Evolutionary conservation across 2,329 filamentous ascomycete genomes (phyloP), one percentile per base, ranked within the genome.

Genomic region (Stagonosporopsis rhizophila): DNA sequence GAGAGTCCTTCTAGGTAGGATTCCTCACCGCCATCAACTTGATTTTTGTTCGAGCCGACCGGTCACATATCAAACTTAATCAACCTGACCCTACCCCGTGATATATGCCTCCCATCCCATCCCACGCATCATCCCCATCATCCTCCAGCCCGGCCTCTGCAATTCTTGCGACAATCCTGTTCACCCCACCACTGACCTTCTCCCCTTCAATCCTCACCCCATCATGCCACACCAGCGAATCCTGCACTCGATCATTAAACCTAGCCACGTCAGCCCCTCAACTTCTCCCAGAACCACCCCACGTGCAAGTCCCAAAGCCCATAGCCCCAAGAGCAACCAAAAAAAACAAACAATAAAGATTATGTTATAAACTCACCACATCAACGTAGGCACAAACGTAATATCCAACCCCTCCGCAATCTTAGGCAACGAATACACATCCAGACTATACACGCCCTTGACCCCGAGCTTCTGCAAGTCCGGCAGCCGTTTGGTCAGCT

Each of bases 171-270:
- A 72, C 54, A 12, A 68, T 65, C 32, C 66, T 58, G 51, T 59
- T 53, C n/a, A 72, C 62, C 2, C 62, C 67, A 28, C 44, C 59
- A 32, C 62, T 60, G 15, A 66, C 65, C 35, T 61, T 68, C 58
- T 69, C 67, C 1, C 62, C 62, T 44, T 62, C 56, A 6, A 69
- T 66, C 23, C 57, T 53, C 12, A 65, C 64, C 2, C 66, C 66
- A 22, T 65, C 59, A 44, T 69, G 66, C 66, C 66, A 69, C 6
- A 67, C 64, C 37, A 68, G 44, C 11, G 66, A 48, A 55, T 69
- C 66, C 42, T 59, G 56, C 15, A 62, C 52, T 2, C 62, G 59
- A 42, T 69, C 64, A 28, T 53, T 56, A 25, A 67, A 69, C 53
- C 53, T 56, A 27, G 17, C 6, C 9, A 8, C 30, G 22, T 51